Evolutionary conservation across 2,329 filamentous ascomycete species (phyloP), one percentile per base, ranked within the genome.

Genomic region (Trichophyton benhamiae): DNA sequence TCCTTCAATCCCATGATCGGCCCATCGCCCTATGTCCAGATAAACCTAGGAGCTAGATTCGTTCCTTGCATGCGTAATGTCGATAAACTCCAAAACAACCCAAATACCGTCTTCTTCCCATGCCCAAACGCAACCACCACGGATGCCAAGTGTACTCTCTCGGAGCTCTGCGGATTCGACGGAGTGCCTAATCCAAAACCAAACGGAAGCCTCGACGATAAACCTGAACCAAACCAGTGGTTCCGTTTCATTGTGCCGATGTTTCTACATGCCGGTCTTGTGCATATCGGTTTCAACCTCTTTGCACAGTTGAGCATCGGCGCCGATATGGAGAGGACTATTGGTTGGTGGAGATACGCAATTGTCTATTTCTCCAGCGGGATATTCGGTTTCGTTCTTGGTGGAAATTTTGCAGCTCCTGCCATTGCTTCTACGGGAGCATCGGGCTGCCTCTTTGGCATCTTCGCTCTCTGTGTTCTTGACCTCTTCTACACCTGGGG

Each of bases 1-100:
- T 82, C 81, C 15, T 95, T 99, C 78, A 99, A 97, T 76, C 88
- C 89, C 62, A 96, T 99, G 90, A 96, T 99, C 70, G 94, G 94
- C 0, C 94, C 94, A 0, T 96, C 91, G 3, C 83, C 86, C 1
- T 89, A 90, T 67, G 84, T 97, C 25, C 83, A 95, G 68, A 96
- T 97, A 78, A 95, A 95, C 74, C 96, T 99, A 89, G 94, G 94
- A 62, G 89, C 91, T 46, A 86, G 94, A 64, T 99, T 89, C 71
- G 84, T 88, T 2, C 89, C 91, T 5, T 99, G 94, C 75, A 99
- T 99, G 94, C 91, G 92, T 77, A 90, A 88, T 52, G 72, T 75
- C 5, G 70, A 74, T 22, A 69, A 71, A 3, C 68, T 78, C 15
- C 76, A 78, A 65, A 69, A 78, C 62, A 66, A 68, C 30, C 17